Conservation (phyloP, 306 rosid genomes). For the Cucumis sativus region DNA sequence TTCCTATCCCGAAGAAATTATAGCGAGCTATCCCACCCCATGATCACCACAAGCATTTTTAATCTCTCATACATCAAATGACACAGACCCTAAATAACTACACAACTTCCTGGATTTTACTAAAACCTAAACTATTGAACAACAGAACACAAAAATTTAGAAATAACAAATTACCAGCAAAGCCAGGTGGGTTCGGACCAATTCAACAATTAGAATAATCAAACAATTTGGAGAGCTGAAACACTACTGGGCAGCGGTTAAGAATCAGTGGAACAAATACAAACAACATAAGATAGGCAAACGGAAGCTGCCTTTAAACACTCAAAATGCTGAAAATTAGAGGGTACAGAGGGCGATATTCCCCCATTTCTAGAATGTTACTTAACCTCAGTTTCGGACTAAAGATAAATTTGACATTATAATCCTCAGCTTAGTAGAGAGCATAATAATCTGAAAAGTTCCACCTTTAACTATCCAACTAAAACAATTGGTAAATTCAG, state of each 20-base stretch:
- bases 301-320: not conserved
- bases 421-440: not conserved
- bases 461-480: not conserved
- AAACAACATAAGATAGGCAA: not conserved
- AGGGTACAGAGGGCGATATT: not conserved
- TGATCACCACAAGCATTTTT: not conserved
- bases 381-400: not conserved
- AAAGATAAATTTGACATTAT: not conserved
- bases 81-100: not conserved
- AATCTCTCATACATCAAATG: not conserved
- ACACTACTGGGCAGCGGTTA: not conserved
- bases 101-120: not conserved
- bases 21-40: not conserved
- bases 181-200: not conserved
- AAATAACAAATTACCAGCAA: not conserved
- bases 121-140: not conserved
- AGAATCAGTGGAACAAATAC: not conserved
- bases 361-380: not conserved
- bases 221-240: not conserved
- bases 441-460: not conserved
- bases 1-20: not conserved
- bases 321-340: not conserved
- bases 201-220: not conserved
- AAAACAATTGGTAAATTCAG: not conserved
- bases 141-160: not conserved